Base-by-base conservation (phyloP, 768 basidiomycete genomes). In the Collybia sp. region DNA sequence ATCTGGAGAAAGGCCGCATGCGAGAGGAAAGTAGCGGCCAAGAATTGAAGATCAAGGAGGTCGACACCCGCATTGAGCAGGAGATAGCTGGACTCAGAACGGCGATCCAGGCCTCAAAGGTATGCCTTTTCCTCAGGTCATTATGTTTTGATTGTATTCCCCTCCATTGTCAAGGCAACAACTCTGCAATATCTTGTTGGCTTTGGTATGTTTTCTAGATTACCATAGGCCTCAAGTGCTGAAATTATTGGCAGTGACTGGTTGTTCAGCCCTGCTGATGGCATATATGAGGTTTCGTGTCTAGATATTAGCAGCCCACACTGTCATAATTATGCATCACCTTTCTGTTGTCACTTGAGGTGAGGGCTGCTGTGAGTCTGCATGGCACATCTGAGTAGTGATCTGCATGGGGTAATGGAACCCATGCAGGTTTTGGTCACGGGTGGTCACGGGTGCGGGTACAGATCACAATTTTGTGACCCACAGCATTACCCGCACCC, bases 31-130 rank as follows among this genome's bases (percentile, higher is more conserved):
- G 83, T 53, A 85, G 82, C 54, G 82, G 83, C 34, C 91, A 97
- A 58, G 93, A 96, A 58, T 70, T 94, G 43, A 97, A 97, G 79
- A 89, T 98, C 59, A 93, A 92, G 63, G 95, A 99, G 63, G 93
- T 97, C 13, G 95, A 98, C 58, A 97, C 95, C 3, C 71, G 90
- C 60, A 97, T 98, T 54, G 95, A 99, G 65, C 89, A 90, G 60
- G 93, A 97, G 66, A 95, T 95, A 59, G 91, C 93, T 8, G 82
- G 80, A 2, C 63, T 96, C 44, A 72, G 88, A 45, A 94, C 90
- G 1, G 72, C 83, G 6, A 91, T 92, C 30, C 89, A 93, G 59
- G 81, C 87, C 0, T 88, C 88, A 44, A 93, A 93, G 79, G 88
- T 83, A 72, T 49, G 32, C 10, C 10, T 18, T 8, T 19, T 44